phyloP scores from a whole-genome alignment of 2,329 filamentous ascomycete genomes.

The Didymella arachidicola region DNA sequence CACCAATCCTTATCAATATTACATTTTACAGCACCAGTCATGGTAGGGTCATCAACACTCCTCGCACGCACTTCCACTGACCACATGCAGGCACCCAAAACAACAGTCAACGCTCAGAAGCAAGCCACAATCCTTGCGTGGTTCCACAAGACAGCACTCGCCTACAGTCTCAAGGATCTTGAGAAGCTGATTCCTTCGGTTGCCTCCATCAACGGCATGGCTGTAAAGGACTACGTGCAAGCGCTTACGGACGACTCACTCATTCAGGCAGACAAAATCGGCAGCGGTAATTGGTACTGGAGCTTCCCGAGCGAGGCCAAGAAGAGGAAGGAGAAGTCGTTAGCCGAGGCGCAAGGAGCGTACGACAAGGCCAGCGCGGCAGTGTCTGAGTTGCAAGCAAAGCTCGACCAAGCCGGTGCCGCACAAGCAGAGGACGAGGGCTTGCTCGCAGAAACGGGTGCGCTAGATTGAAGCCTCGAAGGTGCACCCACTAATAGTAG shows the following conservation, averaged over 20 bases:
- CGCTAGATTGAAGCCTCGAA: not conserved
- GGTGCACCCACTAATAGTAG: not conserved
- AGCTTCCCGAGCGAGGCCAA: slow-evolving; percentile 67
- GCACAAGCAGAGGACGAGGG: slow-evolving; percentile 52
- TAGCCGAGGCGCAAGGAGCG: slow-evolving; percentile 50
- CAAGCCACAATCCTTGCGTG: slow-evolving; percentile 65
- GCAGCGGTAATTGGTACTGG: slow-evolving; percentile 77
- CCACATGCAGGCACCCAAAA: slow-evolving; percentile 59
- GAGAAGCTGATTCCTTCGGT: slow-evolving; percentile 69
- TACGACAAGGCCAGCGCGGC: slow-evolving; percentile 47
- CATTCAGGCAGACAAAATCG: slow-evolving; percentile 73
- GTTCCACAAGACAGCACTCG: slow-evolving; percentile 66
- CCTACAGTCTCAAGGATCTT: slow-evolving; percentile 72
- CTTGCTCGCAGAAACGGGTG: slow-evolving; percentile 45
- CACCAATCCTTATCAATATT: not conserved
- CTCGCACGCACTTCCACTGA: slow-evolving; percentile 19
- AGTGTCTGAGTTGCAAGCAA: slow-evolving; percentile 51
- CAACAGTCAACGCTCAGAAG: slow-evolving; percentile 65
- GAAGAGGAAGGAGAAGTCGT: slow-evolving; percentile 53
- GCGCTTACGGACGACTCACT: slow-evolving; percentile 67
- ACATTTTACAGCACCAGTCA: slow-evolving; percentile 4
- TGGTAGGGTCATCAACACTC: slow-evolving; percentile 16
- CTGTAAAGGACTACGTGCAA: slow-evolving; percentile 72
- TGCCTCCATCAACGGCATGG: slow-evolving; percentile 70
- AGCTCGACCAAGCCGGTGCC: slow-evolving; percentile 51